phyloP scores from a whole-genome alignment of 495 filamentous ascomycete species.

The Podospora pseudopauciseta region DNA sequence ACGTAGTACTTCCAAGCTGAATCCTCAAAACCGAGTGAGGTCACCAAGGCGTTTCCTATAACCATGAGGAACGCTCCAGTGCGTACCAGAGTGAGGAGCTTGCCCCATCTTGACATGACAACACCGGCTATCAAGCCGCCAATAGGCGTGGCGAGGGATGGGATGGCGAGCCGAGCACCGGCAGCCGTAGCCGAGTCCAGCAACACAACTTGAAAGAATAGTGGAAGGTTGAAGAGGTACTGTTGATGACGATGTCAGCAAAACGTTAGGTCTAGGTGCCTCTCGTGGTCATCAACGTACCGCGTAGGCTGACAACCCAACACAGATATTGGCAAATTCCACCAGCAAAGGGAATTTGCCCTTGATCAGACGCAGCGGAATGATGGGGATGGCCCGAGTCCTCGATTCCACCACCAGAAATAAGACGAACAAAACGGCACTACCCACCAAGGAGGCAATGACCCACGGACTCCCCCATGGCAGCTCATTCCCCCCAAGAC shows the following conservation, averaged over 20 bases:
- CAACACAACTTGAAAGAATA: conserved; percentile 62
- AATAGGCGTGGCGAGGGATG: conserved; percentile 58
- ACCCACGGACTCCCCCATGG: conserved; percentile 58
- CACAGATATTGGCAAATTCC: conserved; percentile 59
- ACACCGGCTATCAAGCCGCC: conserved; percentile 58
- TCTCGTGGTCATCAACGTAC: conserved; percentile 35
- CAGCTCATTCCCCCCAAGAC: conserved; percentile 59
- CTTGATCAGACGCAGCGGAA: conserved; percentile 54
- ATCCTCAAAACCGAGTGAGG: conserved; percentile 54
- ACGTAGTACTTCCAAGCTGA: conserved; percentile 59
- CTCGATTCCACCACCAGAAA: conserved; percentile 55
- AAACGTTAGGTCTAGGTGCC: background rate
- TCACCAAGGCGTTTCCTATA: conserved; percentile 55
- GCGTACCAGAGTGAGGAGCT: conserved; percentile 53
- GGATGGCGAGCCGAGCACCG: conserved; percentile 56
- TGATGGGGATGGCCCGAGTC: conserved; percentile 58
- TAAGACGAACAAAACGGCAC: conserved; percentile 44
- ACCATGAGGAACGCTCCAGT: conserved; percentile 56
- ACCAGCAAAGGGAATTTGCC: conserved; percentile 51
- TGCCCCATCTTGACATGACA: conserved; percentile 64
- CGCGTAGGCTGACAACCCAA: conserved; percentile 61
- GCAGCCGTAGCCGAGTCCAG: conserved; percentile 59
- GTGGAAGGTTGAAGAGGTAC: conserved; percentile 63
- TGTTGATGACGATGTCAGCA: conserved; percentile 26
- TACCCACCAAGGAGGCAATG: conserved; percentile 49